Conservation (phyloP, 164 flowering plant genomes). For the Magnolia changhungtana region DNA sequence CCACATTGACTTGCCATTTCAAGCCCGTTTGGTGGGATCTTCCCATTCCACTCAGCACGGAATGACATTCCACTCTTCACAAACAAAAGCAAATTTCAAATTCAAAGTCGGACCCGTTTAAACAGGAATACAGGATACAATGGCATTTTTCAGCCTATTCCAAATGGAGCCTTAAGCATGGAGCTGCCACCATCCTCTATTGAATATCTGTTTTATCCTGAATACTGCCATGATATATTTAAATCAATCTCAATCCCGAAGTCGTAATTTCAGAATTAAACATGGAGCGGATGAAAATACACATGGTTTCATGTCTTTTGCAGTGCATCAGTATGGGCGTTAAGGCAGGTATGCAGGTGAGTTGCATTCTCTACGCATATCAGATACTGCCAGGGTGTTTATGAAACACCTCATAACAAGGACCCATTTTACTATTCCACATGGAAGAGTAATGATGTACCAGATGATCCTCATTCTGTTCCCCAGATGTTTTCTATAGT, state of each 20-base stretch:
- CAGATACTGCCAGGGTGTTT: background rate
- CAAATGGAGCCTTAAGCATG: no score
- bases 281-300: no score
- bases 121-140: background rate
- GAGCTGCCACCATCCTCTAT: background rate
- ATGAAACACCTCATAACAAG: background rate
- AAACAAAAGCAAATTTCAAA: background rate
- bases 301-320: no score
- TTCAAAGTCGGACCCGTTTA: background rate
- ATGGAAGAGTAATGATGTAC: background rate
- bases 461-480: background rate
- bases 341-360: conserved; percentile 1
- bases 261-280: no score
- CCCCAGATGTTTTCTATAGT: background rate
- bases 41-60: background rate
- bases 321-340: background rate
- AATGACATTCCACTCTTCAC: background rate
- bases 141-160: background rate
- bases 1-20: background rate
- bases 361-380: background rate
- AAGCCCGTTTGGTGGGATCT: background rate
- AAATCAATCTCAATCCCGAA: no score
- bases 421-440: background rate
- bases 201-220: no score
- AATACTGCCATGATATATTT: no score